Base-by-base conservation (phyloP, 345 rosid genomes). In the Eutrema heterophyllum region DNA sequence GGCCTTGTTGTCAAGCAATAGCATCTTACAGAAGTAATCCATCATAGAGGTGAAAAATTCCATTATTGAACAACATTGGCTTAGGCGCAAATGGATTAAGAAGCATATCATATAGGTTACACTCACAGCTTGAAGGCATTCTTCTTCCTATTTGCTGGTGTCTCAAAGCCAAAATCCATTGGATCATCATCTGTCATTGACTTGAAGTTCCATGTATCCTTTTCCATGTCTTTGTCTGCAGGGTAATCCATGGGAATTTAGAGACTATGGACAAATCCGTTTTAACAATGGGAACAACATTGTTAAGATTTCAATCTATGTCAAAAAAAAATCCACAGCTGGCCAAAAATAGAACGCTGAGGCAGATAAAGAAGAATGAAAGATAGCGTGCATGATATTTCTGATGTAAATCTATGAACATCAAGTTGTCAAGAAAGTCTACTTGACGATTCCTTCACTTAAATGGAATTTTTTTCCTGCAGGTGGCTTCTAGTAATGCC, bases 61-160 rank as follows among this genome's bases (percentile, higher is more conserved):
- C 40, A 45, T 14, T 45, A 32, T 13, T 54, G 8, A 79, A 40
- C 45, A 33, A 66, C 26, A 70, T 14, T 12, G 9, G 43, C 7
- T 29, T 29, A 30, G 36, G 45, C 2, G 21, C 60, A 64, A 50
- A 56, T 70, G 61, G 54, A 36, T 49, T 29, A 70, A n/a, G 59
- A 64, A 64, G 57, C 59, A 18, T 41, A 26, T 30, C 26, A 45
- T 14, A 27, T 30, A 71, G 33, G 30, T 45, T 36, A 67, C 27
- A 86, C 98, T 89, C 85, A 95, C 99, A 95, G 60, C 66, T 86
- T 89, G 75, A 80, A 82, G 77, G 87, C 84, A 70, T 80, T 63
- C 77, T 90, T 90, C 72, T 86, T 84, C 75, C 82, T 83, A 51
- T 88, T 87, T 64, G 56, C 88, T 45, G 87, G 72, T 69, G 79